Evolutionary conservation across 2,329 filamentous ascomycete species (phyloP).

Genomic region (Claviceps sp.): DNA sequence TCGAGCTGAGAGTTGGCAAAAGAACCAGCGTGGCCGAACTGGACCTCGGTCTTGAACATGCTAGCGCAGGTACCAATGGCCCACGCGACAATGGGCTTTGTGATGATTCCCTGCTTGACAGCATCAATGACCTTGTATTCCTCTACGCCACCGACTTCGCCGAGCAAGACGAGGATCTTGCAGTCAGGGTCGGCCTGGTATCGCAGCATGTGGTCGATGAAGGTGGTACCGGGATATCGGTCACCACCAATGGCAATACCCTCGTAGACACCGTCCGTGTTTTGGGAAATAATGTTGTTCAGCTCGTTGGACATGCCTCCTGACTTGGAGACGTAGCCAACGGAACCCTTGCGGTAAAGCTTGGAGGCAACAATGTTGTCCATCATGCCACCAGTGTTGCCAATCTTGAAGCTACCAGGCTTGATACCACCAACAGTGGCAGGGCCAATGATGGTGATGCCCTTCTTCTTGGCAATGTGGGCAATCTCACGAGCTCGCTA

Average conservation of each 20-base stretch:
- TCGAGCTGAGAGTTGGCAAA: conserved; percentile 99
- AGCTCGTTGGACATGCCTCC: conserved; percentile 99
- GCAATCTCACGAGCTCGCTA: conserved; percentile 96
- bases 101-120: conserved; percentile 86
- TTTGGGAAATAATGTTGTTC: conserved; percentile 98
- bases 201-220: conserved; percentile 95
- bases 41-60: conserved; percentile 99
- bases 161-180: conserved; percentile 92
- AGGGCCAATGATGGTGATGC: conserved; percentile 95
- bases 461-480: conserved; percentile 94
- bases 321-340: conserved; percentile 99
- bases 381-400: conserved; percentile 99
- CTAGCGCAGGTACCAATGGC: conserved; percentile 97
- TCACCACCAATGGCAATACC: conserved; percentile 99
- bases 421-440: conserved; percentile 99
- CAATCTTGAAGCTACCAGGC: conserved; percentile 98
- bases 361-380: conserved; percentile 99
- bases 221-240: conserved; percentile 95
- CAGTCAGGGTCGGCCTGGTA: conserved; percentile 95
- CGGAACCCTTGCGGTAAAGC: conserved; percentile 97
- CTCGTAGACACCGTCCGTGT: conserved; percentile 95
- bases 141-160: conserved; percentile 98
- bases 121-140: conserved; percentile 99
- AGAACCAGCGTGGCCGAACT: conserved; percentile 96
- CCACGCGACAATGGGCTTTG: conserved; percentile 98